Conservation (phyloP, 768 basidiomycete species). For the Phallus indusiatus region DNA sequence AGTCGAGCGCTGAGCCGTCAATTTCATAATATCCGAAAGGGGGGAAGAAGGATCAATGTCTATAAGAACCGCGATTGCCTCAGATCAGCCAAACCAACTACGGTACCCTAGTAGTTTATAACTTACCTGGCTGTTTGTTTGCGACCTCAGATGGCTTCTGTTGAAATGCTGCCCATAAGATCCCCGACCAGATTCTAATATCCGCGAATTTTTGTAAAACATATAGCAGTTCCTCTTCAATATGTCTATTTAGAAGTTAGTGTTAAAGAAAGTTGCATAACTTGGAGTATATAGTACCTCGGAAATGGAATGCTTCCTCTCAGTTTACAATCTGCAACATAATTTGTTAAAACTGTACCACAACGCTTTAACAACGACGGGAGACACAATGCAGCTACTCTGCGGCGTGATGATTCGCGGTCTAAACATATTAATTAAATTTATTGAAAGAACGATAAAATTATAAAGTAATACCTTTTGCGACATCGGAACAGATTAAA, state of each 20-base stretch:
- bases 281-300: too few species aligned
- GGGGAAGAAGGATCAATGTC: conserved; percentile 36
- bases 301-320: conserved; percentile 87
- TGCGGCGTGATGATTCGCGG: conserved; percentile 37
- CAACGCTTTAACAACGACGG: conserved; percentile 74
- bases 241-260: too few species aligned
- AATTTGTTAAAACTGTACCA: conserved; percentile 53
- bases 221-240: conserved; percentile 87
- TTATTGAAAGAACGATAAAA: background rate
- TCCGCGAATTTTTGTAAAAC: conserved; percentile 68
- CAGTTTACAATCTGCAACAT: conserved; percentile 75
- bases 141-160: conserved; percentile 50
- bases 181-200: conserved; percentile 65
- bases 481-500: conserved; percentile 60
- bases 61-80: conserved; percentile 13
- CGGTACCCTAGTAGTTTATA: background rate
- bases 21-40: conserved; percentile 50
- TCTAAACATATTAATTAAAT: background rate
- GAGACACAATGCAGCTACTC: conserved; percentile 65
- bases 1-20: conserved; percentile 64
- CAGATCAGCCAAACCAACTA: too few species aligned
- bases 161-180: conserved; percentile 67
- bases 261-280: too few species aligned
- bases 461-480: conserved; percentile 53
- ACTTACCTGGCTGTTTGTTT: conserved; percentile 48